A percentile compares a stretch with the other conserved stretches of the same genome.
Conservation (phyloP, 305 asterid genomes). For the Fraxinus baroniana region DNA sequence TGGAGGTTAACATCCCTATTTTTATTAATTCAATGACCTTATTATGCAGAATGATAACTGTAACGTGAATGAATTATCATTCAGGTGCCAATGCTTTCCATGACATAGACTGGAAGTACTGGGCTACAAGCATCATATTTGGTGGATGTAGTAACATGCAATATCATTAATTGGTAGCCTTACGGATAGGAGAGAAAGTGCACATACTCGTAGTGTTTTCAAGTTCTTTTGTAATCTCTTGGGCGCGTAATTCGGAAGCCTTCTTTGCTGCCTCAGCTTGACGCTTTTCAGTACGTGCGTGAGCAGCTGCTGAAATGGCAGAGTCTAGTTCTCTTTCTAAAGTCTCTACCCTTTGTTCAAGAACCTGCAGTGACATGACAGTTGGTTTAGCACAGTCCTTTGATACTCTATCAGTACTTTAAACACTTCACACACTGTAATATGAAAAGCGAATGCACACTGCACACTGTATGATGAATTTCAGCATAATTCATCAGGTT, state of each 20-base stretch:
- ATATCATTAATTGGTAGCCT: neutral
- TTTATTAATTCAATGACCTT: neutral
- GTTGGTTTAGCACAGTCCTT: neutral
- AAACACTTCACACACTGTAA: neutral
- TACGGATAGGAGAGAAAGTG: conserved; percentile 8
- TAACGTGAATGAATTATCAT: neutral
- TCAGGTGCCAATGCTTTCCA: neutral
- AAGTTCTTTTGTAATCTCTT: conserved; percentile 72
- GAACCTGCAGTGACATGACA: conserved; percentile 54
- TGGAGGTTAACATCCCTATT: neutral
- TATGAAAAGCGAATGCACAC: neutral
- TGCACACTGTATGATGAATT: neutral
- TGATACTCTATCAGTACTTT: neutral
- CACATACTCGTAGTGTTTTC: conserved; percentile 87
- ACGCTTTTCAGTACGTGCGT: conserved; percentile 83
- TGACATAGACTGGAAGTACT: neutral
- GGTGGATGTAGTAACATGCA: neutral
- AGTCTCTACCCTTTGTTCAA: conserved; percentile 89
- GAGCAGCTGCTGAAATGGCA: conserved; percentile 94
- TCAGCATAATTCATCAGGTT: neutral
- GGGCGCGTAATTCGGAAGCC: conserved; percentile 80
- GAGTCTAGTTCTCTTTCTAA: conserved; percentile 88
- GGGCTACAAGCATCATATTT: neutral
- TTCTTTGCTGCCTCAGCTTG: conserved; percentile 91
- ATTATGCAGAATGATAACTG: neutral